Percentiles rank a stretch among this genome's conserved stretches.
Conservation (phyloP, 2,329 filamentous ascomycete genomes). For the Alternaria sp. region DNA sequence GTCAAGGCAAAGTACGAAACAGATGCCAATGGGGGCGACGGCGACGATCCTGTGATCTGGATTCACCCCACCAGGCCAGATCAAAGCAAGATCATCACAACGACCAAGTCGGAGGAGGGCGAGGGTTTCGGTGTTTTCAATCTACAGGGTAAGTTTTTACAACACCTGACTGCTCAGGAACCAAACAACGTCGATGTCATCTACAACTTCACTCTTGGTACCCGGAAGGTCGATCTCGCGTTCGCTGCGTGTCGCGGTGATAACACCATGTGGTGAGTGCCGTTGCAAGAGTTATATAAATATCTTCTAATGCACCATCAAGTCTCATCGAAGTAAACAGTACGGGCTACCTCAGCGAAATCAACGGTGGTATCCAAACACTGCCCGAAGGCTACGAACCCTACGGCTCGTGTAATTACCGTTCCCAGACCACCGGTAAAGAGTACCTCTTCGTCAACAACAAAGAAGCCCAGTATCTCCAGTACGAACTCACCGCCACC, state of each 20-base stretch:
- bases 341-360: constrained; percentile 56
- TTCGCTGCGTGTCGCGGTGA: constrained; percentile 62
- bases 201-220: constrained; percentile 58
- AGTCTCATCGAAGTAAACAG: constrained; percentile 61
- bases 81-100: constrained; percentile 61
- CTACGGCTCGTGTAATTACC: constrained; percentile 63
- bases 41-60: constrained; percentile 47
- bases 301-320: not conserved
- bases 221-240: constrained; percentile 58
- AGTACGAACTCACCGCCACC: constrained; percentile 59
- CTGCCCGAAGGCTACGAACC: constrained; percentile 58
- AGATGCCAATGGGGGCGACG: constrained; percentile 46
- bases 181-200: constrained; percentile 66
- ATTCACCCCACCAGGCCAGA: constrained; percentile 44
- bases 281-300: not conserved
- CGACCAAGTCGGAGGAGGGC: constrained; percentile 60
- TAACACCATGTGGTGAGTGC: constrained; percentile 61
- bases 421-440: constrained; percentile 57
- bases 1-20: constrained; percentile 45
- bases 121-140: constrained; percentile 62
- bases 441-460: constrained; percentile 65
- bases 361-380: constrained; percentile 59
- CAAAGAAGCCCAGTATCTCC: constrained; percentile 63
- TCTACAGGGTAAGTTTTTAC: constrained; percentile 58
- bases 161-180: constrained; percentile 57